Evolutionary conservation across 75 land plant species (phyloP), one percentile per base, ranked within the genome.

Genomic region (Cunninghamia lanceolata): DNA sequence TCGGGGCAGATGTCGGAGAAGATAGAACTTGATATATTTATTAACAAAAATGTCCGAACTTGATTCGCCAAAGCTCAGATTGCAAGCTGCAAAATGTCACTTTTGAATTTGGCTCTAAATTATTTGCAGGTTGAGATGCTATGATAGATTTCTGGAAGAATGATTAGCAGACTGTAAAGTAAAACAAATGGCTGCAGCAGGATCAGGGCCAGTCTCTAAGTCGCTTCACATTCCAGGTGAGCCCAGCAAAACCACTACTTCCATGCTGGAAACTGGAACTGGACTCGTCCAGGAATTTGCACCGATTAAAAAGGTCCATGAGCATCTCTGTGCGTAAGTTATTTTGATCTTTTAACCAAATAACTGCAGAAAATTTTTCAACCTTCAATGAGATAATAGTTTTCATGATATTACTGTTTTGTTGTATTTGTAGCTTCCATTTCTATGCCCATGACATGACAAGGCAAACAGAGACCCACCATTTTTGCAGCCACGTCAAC

Each of bases 381-480:
- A 53, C 28, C 68, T 4, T 68, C 9, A 9, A 42, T 9, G 42
- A 45, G 30, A 34, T 35, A 9, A 30, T 86, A 34, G 45, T n/a
- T 52, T 35, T 13, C 21, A 19, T 39, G 47, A 54, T 54, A 13
- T 68, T 79, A 19, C 50, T 73, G 11, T 83, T 52, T 89, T 21
- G 10, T 9, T 42, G 19, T 46, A 0, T 80, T 38, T 76, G 56
- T 84, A 96, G 99, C 84, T 97, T 97, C 75, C 99, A 96, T 86
- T 91, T 93, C 87, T 97, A 97, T 84, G 94, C 88, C 1, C 80
- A 97, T 53, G 99, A 96, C 94, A 93, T 97, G 98, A 89, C 88
- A 0, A 86, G 96, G 85, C 98, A 97, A 82, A 95, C 93, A 63
- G 98, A 97, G 88, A 95, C 96, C 70, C 99, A 97, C 91, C 98